Evolutionary conservation across 116 monocot species (phyloP), one percentile per base, ranked within the genome.

Genomic region (Phalaenopsis hybrid): DNA sequence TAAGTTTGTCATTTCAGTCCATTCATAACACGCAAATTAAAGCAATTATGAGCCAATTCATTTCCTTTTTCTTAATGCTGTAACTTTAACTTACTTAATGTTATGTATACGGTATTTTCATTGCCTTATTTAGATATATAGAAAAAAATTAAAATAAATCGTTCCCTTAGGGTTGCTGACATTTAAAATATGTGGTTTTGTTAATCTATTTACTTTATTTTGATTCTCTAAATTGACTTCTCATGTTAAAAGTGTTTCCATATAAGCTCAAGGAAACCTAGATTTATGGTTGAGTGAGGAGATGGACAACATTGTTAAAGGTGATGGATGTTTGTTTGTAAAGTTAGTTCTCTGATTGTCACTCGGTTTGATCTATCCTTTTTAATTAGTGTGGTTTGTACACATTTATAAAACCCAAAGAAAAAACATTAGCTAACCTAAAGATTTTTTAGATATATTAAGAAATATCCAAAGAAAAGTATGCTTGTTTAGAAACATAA

Each of bases 1-100:
- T 96, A 88, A 83, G 86, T 17, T 70, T 63, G 0, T 46, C 18
- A 8, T 44, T 75, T 75, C 46, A 45, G 20, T 7, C n/a, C 21
- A n/a, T 46, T 46, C 6, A 46, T 46, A 72, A 37, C 5, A 13
- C 41, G 37, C 41, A 34, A 17, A 34, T 16, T 12, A 34, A 5
- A 72, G 10, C 31, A 34, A 41, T 15, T 34, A 16, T 72, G 72
- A 72, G 10, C 21, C 9, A 72, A 41, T 72, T 15, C 10, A 15
- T 72, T 72, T 41, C 72, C 25, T 41, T 33, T 67, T 25, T 67
- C 10, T 28, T 34, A 72, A 33, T 70, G 33, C 10, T 72, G 16
- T 41, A 72, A 41, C 72, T 34, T 72, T 34, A 41, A 11, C 72
- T 33, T 13, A 37, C 41, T 72, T 72, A 41, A 15, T 72, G 12